Conservation (phyloP, 306 rosid genomes). For the Trichosanthes cucumerina region DNA sequence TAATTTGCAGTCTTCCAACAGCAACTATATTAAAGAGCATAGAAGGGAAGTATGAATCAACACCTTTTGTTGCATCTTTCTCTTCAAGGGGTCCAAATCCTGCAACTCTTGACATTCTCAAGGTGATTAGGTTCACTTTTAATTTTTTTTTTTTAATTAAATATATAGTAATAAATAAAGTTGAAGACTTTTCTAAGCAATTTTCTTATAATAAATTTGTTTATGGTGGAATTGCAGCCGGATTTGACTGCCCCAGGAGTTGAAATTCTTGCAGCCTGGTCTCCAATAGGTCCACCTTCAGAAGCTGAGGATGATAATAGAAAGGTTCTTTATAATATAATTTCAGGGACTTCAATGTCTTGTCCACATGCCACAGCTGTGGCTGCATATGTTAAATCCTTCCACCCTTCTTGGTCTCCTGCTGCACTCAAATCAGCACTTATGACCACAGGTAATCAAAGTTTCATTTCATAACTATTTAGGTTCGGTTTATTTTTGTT, state of each 20-base stretch:
- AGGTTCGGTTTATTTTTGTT: no score
- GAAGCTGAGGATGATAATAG: neutral
- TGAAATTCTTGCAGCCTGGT: constrained; percentile 19
- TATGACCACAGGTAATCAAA: constrained; percentile 24
- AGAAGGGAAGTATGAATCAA: neutral
- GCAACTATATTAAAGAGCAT: neutral
- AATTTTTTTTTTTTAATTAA: no score
- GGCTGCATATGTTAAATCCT: constrained; percentile 23
- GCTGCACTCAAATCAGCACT: constrained; percentile 22
- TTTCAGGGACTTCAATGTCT: constrained; percentile 24
- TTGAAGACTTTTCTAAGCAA: no score
- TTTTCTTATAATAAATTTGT: neutral
- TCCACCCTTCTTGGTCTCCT: constrained; percentile 26
- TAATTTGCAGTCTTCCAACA: neutral
- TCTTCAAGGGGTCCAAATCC: neutral
- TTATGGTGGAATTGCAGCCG: constrained; percentile 13
- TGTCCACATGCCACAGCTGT: constrained; percentile 20
- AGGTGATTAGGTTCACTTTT: neutral
- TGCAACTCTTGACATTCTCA: neutral
- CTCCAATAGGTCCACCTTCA: constrained; percentile 2
- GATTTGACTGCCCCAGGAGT: constrained; percentile 23
- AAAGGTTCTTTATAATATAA: constrained; percentile 4
- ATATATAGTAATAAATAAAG: no score
- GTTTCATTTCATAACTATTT: no score
- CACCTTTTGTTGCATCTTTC: neutral